A percentile compares a stretch with the other conserved stretches of the same genome.
These are phyloP conservation scores for Penicillium macrosclerotiorum DNA, from an alignment of 495 filamentous ascomycete genomes.

Conservation along the genomic window DNA sequence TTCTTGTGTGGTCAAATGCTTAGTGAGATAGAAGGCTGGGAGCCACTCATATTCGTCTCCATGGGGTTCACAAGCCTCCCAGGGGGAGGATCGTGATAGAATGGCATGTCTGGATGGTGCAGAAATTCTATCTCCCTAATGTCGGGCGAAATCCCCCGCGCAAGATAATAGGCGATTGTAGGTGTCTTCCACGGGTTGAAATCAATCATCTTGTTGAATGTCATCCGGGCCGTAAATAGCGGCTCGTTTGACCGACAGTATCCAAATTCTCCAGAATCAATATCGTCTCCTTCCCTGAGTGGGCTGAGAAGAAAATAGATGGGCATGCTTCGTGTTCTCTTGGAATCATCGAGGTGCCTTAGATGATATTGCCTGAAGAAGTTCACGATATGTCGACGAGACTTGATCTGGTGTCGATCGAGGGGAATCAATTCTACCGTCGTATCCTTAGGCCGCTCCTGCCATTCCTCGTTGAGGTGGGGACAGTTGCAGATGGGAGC, in stretches of 20 bases:
- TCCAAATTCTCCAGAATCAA: no score
- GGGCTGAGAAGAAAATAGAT: background rate
- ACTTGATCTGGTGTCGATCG: background rate
- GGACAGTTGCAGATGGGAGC: no score
- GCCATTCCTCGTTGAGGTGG: no score
- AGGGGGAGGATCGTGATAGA: background rate
- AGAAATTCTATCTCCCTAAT: background rate
- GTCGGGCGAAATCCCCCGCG: background rate
- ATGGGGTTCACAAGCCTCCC: background rate
- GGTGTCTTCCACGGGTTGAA: no score
- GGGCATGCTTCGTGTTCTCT: background rate
- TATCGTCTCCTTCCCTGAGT: no score
- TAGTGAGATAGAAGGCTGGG: background rate
- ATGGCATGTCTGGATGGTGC: background rate
- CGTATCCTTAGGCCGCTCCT: no score
- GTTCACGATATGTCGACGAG: background rate
- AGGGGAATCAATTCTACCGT: background rate
- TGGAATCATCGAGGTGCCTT: background rate
- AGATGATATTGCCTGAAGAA: background rate
- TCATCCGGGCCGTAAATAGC: no score
- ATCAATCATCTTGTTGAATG: no score
- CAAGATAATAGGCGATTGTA: no score
- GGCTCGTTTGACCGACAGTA: no score
- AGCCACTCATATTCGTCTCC: background rate
- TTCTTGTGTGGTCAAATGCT: background rate